A percentile compares a stretch with the other conserved stretches of the same genome.
Evolutionary conservation across 2,329 filamentous ascomycete genomes (phyloP).

Genomic region (Nigrograna mackinnonii): DNA sequence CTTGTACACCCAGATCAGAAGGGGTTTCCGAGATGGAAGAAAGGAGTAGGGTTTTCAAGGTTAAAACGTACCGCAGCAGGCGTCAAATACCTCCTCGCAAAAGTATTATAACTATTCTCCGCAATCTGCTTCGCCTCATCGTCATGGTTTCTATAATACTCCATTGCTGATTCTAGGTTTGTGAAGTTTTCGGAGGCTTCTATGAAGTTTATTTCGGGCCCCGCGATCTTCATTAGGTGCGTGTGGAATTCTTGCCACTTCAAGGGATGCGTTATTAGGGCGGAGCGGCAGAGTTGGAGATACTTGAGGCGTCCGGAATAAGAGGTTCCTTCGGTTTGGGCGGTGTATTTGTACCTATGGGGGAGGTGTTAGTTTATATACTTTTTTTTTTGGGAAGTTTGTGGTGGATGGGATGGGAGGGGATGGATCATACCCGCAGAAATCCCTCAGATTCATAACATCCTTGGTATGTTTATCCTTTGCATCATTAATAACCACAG

Average conservation of each 20-base stretch:
- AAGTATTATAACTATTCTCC: slow-evolving; percentile 33
- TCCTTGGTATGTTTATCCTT: slow-evolving; percentile 33
- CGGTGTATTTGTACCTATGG: slow-evolving; percentile 55
- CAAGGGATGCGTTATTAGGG: slow-evolving; percentile 34
- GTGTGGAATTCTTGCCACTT: slow-evolving; percentile 40
- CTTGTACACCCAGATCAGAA: background rate
- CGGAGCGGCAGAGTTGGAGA: slow-evolving; percentile 52
- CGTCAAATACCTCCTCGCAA: slow-evolving; percentile 33
- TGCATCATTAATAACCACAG: slow-evolving; percentile 36
- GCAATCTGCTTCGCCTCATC: slow-evolving; percentile 32
- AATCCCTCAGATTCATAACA: slow-evolving; percentile 36
- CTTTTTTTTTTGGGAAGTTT: slow-evolving; percentile 1
- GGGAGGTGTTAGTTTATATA: slow-evolving; percentile 1
- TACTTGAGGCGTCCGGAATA: slow-evolving; percentile 60
- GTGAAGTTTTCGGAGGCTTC: slow-evolving; percentile 33
- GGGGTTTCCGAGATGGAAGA: too few relatives aligned
- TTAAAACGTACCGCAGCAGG: slow-evolving; percentile 34
- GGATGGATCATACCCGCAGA: slow-evolving; percentile 26
- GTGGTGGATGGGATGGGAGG: background rate
- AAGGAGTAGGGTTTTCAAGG: background rate
- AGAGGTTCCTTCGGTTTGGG: slow-evolving; percentile 57
- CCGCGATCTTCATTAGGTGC: slow-evolving; percentile 32
- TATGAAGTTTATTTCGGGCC: slow-evolving; percentile 35
- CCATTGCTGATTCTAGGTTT: slow-evolving; percentile 35
- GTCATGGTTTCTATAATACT: slow-evolving; percentile 33